A percentile compares a stretch with the other conserved stretches of the same genome.
Conservation (phyloP, 2,329 filamentous ascomycete species). For the Sphaceloma murrayae region DNA sequence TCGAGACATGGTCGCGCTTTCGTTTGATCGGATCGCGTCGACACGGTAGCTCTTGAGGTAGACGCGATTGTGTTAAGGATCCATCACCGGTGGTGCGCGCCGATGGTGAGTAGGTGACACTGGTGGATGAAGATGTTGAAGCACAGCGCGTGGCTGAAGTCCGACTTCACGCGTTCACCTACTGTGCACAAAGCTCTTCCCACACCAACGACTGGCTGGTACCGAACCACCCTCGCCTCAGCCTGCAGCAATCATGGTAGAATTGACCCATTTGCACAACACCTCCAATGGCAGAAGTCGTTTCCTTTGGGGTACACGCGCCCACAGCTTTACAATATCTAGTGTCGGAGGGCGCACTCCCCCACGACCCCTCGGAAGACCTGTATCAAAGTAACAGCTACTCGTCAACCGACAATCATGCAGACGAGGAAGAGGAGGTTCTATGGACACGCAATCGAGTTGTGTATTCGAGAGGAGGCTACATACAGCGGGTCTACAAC, state of each 20-base stretch:
- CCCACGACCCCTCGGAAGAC: slow-evolving; percentile 53
- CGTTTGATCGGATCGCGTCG: too few species aligned
- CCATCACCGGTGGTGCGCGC: too few species aligned
- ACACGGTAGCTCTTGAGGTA: too few species aligned
- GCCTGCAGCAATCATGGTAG: slow-evolving; percentile 9
- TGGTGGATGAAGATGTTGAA: slow-evolving; percentile 7
- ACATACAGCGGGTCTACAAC: slow-evolving; percentile 76
- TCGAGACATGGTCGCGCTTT: slow-evolving; percentile 14
- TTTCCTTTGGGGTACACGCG: slow-evolving; percentile 82
- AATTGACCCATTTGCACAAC: neutral
- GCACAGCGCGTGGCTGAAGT: slow-evolving; percentile 7
- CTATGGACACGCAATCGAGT: slow-evolving; percentile 66
- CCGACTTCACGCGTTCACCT: slow-evolving; percentile 12
- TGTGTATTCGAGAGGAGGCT: slow-evolving; percentile 78
- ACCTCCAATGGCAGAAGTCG: slow-evolving; percentile 69
- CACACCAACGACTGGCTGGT: neutral
- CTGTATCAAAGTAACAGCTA: slow-evolving; percentile 69
- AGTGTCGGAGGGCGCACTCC: slow-evolving; percentile 67
- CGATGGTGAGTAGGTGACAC: too few species aligned
- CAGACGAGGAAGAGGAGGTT: slow-evolving; percentile 77
- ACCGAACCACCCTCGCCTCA: neutral
- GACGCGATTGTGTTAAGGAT: too few species aligned
- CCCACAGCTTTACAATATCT: slow-evolving; percentile 77
- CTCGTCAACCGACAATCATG: slow-evolving; percentile 34
- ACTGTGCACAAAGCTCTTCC: slow-evolving; percentile 4